These are phyloP conservation scores for Nectriaceae sp. DNA, from an alignment of 2,329 filamentous ascomycete genomes.

Conservation along the genomic window DNA sequence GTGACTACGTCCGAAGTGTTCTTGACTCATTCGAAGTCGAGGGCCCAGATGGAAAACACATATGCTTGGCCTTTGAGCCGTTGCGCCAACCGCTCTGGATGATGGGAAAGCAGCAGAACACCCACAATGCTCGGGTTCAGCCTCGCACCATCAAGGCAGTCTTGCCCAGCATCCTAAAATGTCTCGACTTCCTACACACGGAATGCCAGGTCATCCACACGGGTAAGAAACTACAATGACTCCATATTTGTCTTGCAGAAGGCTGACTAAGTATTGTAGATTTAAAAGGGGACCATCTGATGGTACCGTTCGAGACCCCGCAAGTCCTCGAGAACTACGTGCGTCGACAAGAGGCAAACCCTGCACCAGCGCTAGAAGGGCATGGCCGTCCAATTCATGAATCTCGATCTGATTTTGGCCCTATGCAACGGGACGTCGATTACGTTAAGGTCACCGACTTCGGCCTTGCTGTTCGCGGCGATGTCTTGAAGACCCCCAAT, in stretches of 20 bases:
- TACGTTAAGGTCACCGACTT: conserved; percentile 32
- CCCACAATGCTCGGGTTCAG: conserved; percentile 17
- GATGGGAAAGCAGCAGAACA: conserved; percentile 22
- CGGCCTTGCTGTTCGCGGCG: conserved; percentile 28
- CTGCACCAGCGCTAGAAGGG: conserved; percentile 23
- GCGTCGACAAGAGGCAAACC: conserved; percentile 23
- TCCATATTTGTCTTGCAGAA: neutral
- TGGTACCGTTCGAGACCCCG: conserved; percentile 27
- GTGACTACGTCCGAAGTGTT: conserved; percentile 20
- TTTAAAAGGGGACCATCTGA: conserved; percentile 27
- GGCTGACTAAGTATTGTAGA: conserved; percentile 14
- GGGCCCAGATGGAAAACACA: conserved; percentile 17
- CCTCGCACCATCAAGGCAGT: conserved; percentile 23
- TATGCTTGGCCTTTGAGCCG: conserved; percentile 26
- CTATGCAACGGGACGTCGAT: conserved; percentile 22
- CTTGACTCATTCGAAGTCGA: conserved; percentile 27
- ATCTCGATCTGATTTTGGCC: conserved; percentile 25
- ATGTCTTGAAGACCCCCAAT: conserved; percentile 16
- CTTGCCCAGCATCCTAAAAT: conserved; percentile 38
- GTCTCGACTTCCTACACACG: conserved; percentile 42
- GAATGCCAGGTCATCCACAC: conserved; percentile 43
- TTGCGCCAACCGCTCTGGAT: conserved; percentile 29
- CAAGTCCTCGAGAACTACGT: conserved; percentile 25
- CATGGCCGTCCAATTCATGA: conserved; percentile 24
- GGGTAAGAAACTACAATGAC: conserved; percentile 28